phyloP scores from a whole-genome alignment of 495 filamentous ascomycete genomes.

The Hyaloscypha finlandica region DNA sequence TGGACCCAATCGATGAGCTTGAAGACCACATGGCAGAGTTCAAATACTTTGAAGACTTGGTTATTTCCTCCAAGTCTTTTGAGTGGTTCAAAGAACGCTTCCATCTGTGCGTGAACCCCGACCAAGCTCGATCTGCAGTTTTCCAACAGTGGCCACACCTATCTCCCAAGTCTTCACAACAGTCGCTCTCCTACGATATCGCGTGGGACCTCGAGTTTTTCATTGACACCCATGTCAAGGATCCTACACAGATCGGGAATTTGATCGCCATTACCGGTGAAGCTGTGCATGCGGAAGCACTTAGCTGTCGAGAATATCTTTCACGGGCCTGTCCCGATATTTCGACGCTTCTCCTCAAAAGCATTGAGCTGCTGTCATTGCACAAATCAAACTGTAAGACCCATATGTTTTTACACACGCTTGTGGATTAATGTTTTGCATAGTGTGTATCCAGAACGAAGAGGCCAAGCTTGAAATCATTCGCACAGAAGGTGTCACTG shows the following conservation, averaged over 20 bases:
- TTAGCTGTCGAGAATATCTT: slow-evolving; percentile 9
- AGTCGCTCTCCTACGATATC: not conserved
- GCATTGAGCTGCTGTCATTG: not conserved
- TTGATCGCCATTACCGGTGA: slow-evolving; percentile 14
- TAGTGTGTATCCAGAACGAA: not conserved
- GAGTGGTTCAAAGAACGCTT: too few relatives aligned
- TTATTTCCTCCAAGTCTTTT: too few relatives aligned
- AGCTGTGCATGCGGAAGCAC: slow-evolving; percentile 6
- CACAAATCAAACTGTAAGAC: not conserved
- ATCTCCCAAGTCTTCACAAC: not conserved
- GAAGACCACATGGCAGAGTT: too few relatives aligned
- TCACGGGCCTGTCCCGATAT: not conserved
- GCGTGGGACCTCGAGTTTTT: not conserved
- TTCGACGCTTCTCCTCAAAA: not conserved
- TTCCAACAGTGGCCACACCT: not conserved
- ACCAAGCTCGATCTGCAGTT: too few relatives aligned
- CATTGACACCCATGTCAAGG: not conserved
- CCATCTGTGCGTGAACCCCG: too few relatives aligned
- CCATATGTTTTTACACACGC: not conserved
- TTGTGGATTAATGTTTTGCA: not conserved
- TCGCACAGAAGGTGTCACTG: not conserved
- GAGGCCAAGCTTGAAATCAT: not conserved
- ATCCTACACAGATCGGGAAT: not conserved
- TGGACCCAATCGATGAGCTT: too few relatives aligned
- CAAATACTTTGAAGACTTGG: too few relatives aligned